phyloP scores from a whole-genome alignment of 768 basidiomycete species.

The Hirschioporus abietinus region DNA sequence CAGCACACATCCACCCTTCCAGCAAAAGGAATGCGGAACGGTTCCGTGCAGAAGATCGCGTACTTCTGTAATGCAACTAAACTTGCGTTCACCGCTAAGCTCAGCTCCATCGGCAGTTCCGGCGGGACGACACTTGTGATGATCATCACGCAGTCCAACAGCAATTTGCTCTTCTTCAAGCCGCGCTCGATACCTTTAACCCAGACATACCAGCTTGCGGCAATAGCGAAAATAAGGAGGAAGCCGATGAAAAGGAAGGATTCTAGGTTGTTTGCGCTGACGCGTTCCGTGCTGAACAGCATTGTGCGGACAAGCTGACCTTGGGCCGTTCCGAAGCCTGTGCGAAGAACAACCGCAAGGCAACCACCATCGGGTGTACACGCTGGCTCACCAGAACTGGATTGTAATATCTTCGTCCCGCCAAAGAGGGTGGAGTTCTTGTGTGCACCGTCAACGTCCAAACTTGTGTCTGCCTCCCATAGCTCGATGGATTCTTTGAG shows the following conservation, averaged over 20 bases:
- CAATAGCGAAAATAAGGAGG: slow-evolving; percentile 94
- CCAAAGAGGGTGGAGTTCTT: slow-evolving; percentile 89
- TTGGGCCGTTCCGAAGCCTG: slow-evolving; percentile 96
- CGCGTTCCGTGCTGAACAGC: slow-evolving; percentile 97
- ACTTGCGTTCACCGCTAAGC: slow-evolving; percentile 91
- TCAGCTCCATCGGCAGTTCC: slow-evolving; percentile 96
- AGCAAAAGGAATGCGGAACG: slow-evolving; percentile 94
- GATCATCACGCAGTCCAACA: slow-evolving; percentile 94
- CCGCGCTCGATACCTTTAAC: slow-evolving; percentile 92
- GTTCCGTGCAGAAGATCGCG: slow-evolving; percentile 98
- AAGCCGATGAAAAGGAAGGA: slow-evolving; percentile 98
- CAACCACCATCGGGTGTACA: slow-evolving; percentile 89
- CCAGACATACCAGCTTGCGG: slow-evolving; percentile 99
- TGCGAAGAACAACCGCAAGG: slow-evolving; percentile 87
- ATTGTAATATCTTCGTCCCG: slow-evolving; percentile 95
- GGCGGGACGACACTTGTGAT: slow-evolving; percentile 98
- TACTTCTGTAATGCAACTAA: slow-evolving; percentile 91
- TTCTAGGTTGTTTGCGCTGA: slow-evolving; percentile 94
- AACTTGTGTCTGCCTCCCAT: slow-evolving; percentile 61
- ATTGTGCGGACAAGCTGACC: slow-evolving; percentile 97
- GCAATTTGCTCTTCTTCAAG: slow-evolving; percentile 89
- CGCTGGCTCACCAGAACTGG: slow-evolving; percentile 45
- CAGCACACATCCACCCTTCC: slow-evolving; percentile 97
- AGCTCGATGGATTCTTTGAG: slow-evolving; percentile 94
- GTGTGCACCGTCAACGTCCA: slow-evolving; percentile 84